A percentile compares a stretch with the other conserved stretches of the same genome.
Conservation (phyloP, 2,329 filamentous ascomycete genomes). For the Verticillium tricorpus region DNA sequence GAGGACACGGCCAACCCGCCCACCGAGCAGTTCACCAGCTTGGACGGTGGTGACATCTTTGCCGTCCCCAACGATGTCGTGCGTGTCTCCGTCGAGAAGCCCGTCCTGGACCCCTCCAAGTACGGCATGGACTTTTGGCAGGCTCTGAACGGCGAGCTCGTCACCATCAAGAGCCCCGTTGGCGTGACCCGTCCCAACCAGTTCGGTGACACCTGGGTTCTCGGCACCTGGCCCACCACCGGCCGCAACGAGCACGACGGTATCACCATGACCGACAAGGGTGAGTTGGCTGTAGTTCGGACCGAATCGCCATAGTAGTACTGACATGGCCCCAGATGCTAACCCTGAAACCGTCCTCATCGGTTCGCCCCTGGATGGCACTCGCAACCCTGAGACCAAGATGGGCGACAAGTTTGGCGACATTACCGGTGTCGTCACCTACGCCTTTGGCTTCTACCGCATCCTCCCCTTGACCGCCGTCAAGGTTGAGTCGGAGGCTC, state of each 20-base stretch:
- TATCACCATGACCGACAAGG: constrained; percentile 55
- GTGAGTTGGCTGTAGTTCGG: constrained; percentile 24
- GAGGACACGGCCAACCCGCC: constrained; percentile 53
- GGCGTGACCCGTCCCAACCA: constrained; percentile 57
- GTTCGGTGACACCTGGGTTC: constrained; percentile 66
- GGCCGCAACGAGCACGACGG: constrained; percentile 60
- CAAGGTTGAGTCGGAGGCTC: constrained; percentile 39
- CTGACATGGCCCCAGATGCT: constrained; percentile 40
- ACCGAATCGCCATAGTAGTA: not conserved
- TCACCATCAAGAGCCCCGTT: constrained; percentile 54
- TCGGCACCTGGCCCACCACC: constrained; percentile 59
- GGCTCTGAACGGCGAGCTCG: constrained; percentile 61
- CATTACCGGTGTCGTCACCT: constrained; percentile 63
- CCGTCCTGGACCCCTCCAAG: constrained; percentile 51
- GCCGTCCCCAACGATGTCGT: constrained; percentile 58
- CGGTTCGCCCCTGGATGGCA: constrained; percentile 60
- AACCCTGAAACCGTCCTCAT: constrained; percentile 68
- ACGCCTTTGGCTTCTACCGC: constrained; percentile 65
- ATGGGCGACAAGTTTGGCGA: constrained; percentile 62
- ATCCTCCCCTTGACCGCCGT: constrained; percentile 60
- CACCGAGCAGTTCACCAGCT: constrained; percentile 52
- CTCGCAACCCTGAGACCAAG: constrained; percentile 55
- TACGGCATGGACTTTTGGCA: constrained; percentile 75
- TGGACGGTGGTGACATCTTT: constrained; percentile 64
- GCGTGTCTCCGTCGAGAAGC: constrained; percentile 55